Evolutionary conservation across 352 stramenopile genomes (phyloP).

Genomic region (Blastocystis sp.): DNA sequence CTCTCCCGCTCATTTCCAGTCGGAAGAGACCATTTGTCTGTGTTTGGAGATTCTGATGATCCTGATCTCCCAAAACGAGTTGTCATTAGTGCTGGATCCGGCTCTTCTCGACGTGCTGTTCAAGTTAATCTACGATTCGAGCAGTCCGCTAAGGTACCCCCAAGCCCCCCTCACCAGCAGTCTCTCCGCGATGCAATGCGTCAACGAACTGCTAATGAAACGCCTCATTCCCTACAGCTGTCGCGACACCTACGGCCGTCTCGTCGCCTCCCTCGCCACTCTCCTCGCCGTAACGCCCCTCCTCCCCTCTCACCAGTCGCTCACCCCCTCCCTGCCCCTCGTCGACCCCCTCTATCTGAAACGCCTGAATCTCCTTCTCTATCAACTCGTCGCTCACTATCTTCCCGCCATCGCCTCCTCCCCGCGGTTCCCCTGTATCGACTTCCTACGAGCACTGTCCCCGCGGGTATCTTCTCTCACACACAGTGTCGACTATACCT

Average conservation of each 20-base stretch:
- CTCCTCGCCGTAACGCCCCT: not conserved
- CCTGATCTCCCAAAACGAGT: slow-evolving; percentile 23
- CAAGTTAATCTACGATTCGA: slow-evolving; percentile 25
- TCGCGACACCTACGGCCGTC: not conserved
- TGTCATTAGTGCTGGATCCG: slow-evolving; percentile 27
- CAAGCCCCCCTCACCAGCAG: not conserved
- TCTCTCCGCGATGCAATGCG: slow-evolving; percentile 31
- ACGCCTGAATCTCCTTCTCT: slow-evolving; percentile 19
- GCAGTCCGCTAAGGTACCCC: not conserved
- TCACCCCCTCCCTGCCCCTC: not conserved
- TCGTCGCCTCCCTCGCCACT: slow-evolving; percentile 15
- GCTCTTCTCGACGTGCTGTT: slow-evolving; percentile 4
- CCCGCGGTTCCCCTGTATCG: not conserved
- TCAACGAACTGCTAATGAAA: slow-evolving; percentile 47
- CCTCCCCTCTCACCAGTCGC: not conserved
- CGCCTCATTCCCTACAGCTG: slow-evolving; percentile 25
- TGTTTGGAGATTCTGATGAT: slow-evolving; percentile 8
- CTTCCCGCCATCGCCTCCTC: not conserved
- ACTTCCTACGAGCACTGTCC: not conserved
- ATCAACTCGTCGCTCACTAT: slow-evolving; percentile 2
- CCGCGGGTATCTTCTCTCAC: not conserved
- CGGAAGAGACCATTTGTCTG: not conserved
- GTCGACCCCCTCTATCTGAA: slow-evolving; percentile 16
- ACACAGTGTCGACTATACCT: not conserved
- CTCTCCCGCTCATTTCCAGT: not conserved